A percentile compares a stretch with the other conserved stretches of the same genome.
Evolutionary conservation across 164 flowering plant genomes (phyloP).

Genomic region (Magnolia kwangsiensis): DNA sequence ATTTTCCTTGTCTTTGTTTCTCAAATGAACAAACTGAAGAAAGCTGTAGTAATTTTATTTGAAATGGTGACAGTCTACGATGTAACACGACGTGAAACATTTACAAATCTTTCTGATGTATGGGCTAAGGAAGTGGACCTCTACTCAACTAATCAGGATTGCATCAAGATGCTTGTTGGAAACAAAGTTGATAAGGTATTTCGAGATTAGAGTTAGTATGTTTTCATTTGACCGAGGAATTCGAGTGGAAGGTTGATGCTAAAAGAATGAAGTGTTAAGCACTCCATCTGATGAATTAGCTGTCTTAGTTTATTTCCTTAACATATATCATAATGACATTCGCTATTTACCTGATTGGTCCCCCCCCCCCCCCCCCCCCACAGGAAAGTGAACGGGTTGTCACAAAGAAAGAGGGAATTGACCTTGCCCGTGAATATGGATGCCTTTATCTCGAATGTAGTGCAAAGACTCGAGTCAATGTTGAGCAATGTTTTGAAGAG

Average conservation of each 20-base stretch:
- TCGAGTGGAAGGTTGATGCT: background rate
- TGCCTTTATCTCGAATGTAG: slow-evolving; percentile 80
- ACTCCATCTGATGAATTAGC: background rate
- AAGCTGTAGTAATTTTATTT: background rate
- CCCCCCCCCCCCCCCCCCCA: slow-evolving; percentile 9
- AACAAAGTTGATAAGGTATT: slow-evolving; percentile 85
- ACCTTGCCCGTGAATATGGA: slow-evolving; percentile 78
- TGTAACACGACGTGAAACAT: slow-evolving; percentile 82
- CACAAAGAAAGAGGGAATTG: slow-evolving; percentile 72
- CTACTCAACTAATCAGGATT: slow-evolving; percentile 79
- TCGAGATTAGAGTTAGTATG: background rate
- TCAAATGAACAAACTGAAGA: background rate
- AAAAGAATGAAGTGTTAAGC: background rate
- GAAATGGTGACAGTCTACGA: slow-evolving; percentile 53
- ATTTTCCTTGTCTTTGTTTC: background rate
- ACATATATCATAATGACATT: background rate
- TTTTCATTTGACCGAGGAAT: background rate
- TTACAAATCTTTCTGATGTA: slow-evolving; percentile 70
- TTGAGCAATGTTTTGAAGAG: slow-evolving; percentile 79
- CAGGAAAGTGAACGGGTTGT: slow-evolving; percentile 81
- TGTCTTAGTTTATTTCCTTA: background rate
- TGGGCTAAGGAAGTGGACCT: slow-evolving; percentile 85
- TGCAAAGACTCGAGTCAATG: slow-evolving; percentile 79
- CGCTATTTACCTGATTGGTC: background rate
- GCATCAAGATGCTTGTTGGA: slow-evolving; percentile 91